These are phyloP conservation scores for Endotrypanum monterogeii DNA, from an alignment of 208 protist species.

Conservation along the genomic window DNA sequence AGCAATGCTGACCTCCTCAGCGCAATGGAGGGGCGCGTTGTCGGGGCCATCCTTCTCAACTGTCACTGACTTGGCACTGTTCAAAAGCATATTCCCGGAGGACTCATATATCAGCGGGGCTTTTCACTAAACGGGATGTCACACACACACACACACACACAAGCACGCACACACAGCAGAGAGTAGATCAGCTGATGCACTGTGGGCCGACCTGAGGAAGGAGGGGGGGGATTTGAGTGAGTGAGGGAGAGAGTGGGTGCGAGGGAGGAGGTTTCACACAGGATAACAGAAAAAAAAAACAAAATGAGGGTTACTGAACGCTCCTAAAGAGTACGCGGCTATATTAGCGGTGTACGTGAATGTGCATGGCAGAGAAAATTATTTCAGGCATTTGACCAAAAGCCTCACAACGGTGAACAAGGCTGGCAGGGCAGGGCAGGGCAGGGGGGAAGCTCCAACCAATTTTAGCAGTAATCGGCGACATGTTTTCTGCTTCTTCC, in stretches of 20 bases:
- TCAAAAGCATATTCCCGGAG: background rate
- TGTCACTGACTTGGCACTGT: background rate
- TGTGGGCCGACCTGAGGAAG: background rate
- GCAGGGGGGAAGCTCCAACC: no score
- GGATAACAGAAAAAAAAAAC: background rate
- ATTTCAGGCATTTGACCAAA: background rate
- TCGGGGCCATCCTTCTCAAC: background rate
- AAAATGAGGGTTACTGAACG: no score
- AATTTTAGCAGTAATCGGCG: no score
- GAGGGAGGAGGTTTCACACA: background rate
- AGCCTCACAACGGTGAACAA: background rate
- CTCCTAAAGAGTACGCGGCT: no score
- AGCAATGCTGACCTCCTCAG: background rate
- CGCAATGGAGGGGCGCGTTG: background rate
- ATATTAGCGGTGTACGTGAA: background rate
- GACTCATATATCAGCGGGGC: background rate
- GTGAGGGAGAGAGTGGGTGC: background rate
- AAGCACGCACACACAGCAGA: background rate
- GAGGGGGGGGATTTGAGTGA: background rate
- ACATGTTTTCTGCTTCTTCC: background rate
- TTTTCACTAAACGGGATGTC: background rate
- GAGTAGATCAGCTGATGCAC: background rate
- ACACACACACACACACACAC: slow-evolving; percentile 1
- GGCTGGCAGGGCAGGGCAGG: no score
- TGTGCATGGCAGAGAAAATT: background rate